phyloP scores from a whole-genome alignment of 1,139 yeast genomes.

The Ogataea hybrid region DNA sequence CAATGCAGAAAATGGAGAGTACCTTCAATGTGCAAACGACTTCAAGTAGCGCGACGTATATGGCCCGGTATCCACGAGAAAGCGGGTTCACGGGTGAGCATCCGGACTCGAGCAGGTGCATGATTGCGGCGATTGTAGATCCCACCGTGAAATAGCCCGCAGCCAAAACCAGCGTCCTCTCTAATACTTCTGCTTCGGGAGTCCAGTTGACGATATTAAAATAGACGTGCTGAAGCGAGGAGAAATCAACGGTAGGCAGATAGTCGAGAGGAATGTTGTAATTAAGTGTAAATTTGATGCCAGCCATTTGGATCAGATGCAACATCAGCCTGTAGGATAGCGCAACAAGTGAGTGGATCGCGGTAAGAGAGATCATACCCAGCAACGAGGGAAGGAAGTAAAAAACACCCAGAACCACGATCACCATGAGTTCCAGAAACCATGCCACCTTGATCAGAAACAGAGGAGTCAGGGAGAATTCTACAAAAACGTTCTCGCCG shows the following conservation, averaged over 20 bases:
- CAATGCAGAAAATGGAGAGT: slow-evolving; percentile 70
- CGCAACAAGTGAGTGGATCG: slow-evolving; percentile 12
- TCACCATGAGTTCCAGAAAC: slow-evolving; percentile 42
- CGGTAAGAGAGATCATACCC: slow-evolving; percentile 39
- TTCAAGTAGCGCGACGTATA: slow-evolving; percentile 54
- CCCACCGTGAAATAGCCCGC: slow-evolving; percentile 43
- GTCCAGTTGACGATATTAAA: slow-evolving; percentile 20
- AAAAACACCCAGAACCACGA: slow-evolving; percentile 43
- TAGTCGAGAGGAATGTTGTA: neutral
- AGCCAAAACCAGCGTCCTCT: slow-evolving; percentile 18
- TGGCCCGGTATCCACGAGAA: slow-evolving; percentile 45
- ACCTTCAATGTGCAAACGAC: slow-evolving; percentile 68
- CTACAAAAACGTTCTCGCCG: slow-evolving; percentile 19
- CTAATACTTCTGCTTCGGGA: slow-evolving; percentile 20
- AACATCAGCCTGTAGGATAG: slow-evolving; percentile 12
- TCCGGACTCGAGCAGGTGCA: slow-evolving; percentile 36
- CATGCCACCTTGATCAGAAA: slow-evolving; percentile 23
- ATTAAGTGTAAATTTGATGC: neutral
- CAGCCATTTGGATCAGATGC: neutral
- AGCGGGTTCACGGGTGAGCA: slow-evolving; percentile 42
- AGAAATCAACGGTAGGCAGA: neutral
- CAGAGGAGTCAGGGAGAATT: slow-evolving; percentile 12
- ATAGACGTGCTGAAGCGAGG: slow-evolving; percentile 7
- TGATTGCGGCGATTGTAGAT: slow-evolving; percentile 32
- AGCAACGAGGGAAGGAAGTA: slow-evolving; percentile 56